Evolutionary conservation across 2,329 filamentous ascomycete genomes (phyloP).

Genomic region (Clathrospora elynae): DNA sequence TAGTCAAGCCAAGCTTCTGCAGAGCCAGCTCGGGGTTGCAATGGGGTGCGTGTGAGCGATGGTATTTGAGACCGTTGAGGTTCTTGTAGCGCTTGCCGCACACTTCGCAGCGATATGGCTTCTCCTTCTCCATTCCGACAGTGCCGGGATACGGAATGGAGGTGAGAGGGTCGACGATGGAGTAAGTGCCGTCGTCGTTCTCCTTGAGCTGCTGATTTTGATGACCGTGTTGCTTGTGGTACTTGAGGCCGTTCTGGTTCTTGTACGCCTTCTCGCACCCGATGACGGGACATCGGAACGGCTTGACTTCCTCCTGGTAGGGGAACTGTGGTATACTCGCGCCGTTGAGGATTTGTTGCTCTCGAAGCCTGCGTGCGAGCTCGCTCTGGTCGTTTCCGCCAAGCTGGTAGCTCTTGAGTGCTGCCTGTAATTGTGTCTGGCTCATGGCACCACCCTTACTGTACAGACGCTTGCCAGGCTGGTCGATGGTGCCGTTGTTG

Average conservation of each 20-base stretch:
- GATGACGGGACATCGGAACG: slow-evolving; percentile 96
- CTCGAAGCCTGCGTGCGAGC: slow-evolving; percentile 67
- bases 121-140: slow-evolving; percentile 99
- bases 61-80: slow-evolving; percentile 95
- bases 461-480: slow-evolving; percentile 91
- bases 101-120: slow-evolving; percentile 95
- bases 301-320: slow-evolving; percentile 85
- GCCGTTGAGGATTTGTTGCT: slow-evolving; percentile 65
- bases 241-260: slow-evolving; percentile 98
- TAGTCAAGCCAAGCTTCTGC: slow-evolving; percentile 48
- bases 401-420: slow-evolving; percentile 76
- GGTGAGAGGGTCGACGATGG: slow-evolving; percentile 95
- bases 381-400: slow-evolving; percentile 68
- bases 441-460: slow-evolving; percentile 74
- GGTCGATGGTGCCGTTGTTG: slow-evolving; percentile 70
- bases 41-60: slow-evolving; percentile 72
- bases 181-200: slow-evolving; percentile 96
- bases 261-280: slow-evolving; percentile 99
- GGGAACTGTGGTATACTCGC: slow-evolving; percentile 49
- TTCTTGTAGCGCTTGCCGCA: slow-evolving; percentile 99
- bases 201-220: slow-evolving; percentile 96
- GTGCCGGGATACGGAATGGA: slow-evolving; percentile 94
- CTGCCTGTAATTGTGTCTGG: slow-evolving; percentile 72
- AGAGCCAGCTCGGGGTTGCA: slow-evolving; percentile 83
- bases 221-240: slow-evolving; percentile 84